Evolutionary conservation across 257 asterid species (phyloP).

Genomic region (Lavandula angustifolia): DNA sequence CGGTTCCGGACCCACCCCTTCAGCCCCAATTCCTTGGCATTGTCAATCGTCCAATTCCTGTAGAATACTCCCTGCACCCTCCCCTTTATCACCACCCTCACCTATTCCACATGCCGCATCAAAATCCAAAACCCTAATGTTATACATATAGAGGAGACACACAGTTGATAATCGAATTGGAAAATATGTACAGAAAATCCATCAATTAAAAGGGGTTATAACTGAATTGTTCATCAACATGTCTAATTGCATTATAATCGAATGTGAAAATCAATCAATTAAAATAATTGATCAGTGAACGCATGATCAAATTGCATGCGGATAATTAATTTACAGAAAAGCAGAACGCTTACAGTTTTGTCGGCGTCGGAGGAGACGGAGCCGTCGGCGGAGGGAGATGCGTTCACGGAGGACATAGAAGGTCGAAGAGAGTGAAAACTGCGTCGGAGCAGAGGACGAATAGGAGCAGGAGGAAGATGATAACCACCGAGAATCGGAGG

Average conservation of each 20-base stretch:
- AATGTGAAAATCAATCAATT: not conserved
- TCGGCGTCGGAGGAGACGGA: conserved; percentile 27
- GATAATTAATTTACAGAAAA: not conserved
- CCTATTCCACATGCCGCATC: conserved; percentile 42
- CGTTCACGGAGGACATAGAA: conserved; percentile 47
- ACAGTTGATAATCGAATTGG: not conserved
- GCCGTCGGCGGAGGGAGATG: conserved; percentile 17
- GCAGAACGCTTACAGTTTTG: conserved; percentile 52
- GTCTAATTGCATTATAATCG: not conserved
- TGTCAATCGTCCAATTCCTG: conserved; percentile 80
- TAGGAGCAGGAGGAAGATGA: conserved; percentile 41
- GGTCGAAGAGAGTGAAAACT: conserved; percentile 36
- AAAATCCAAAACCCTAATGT: not conserved
- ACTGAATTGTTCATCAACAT: not conserved
- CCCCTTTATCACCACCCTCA: conserved; percentile 72
- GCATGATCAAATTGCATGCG: not conserved
- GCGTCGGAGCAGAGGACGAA: conserved; percentile 47
- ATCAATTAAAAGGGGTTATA: not conserved
- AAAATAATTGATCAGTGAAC: not conserved
- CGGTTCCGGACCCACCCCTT: conserved; percentile 96
- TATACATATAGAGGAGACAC: not conserved
- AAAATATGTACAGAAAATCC: not conserved
- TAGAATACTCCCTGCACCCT: conserved; percentile 94
- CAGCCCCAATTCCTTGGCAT: conserved; percentile 72
- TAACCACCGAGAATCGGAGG: conserved; percentile 37